These are phyloP conservation scores for Aegilops umbellulata DNA, from an alignment of 176 grass and related monocot species.

Conservation along the genomic window DNA sequence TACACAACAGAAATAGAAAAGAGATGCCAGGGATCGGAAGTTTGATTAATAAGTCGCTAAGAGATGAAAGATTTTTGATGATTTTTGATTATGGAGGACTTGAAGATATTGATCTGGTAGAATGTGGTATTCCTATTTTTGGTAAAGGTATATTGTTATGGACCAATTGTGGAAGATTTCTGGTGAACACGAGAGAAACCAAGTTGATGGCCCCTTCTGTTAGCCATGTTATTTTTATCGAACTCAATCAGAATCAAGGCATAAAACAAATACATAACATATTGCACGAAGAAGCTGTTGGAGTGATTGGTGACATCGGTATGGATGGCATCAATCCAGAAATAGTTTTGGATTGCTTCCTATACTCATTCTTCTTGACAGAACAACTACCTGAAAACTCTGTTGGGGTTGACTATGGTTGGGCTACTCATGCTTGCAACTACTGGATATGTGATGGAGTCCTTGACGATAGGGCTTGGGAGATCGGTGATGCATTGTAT, in stretches of 20 bases:
- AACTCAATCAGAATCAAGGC: too few relatives aligned
- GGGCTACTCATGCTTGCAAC: neutral
- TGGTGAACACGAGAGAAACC: accelerated
- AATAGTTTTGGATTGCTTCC: neutral
- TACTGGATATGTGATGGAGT: constrained; percentile 19
- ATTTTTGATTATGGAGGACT: neutral
- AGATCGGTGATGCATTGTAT: neutral
- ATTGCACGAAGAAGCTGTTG: neutral
- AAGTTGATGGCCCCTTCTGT: neutral
- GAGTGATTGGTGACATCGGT: neutral
- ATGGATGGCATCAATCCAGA: neutral
- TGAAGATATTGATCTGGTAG: neutral
- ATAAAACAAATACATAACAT: neutral
- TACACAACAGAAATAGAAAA: neutral
- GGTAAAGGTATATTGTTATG: neutral
- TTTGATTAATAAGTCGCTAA: neutral
- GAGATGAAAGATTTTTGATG: neutral
- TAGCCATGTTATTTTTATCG: too few relatives aligned
- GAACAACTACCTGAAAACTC: neutral
- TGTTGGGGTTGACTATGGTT: neutral
- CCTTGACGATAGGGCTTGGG: neutral
- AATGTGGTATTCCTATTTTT: neutral
- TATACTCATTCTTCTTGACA: neutral
- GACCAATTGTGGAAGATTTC: neutral
- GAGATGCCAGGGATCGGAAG: neutral